These are phyloP conservation scores for Cinnamomum chago DNA, from an alignment of 164 flowering plant species.

Conservation along the genomic window DNA sequence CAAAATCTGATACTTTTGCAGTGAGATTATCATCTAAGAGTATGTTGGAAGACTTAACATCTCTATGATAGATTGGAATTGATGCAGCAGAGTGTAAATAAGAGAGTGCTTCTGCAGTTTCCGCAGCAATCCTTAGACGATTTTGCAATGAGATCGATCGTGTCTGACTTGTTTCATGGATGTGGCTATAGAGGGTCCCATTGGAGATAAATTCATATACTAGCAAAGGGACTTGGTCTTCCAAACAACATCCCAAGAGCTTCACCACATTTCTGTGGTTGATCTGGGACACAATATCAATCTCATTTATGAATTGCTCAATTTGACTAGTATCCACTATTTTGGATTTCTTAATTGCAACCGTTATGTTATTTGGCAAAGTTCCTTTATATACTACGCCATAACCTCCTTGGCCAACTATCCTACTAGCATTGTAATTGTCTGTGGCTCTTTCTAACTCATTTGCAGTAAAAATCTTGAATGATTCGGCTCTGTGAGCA, in stretches of 20 bases:
- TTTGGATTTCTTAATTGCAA: constrained; percentile 25
- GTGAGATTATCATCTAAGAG: constrained; percentile 25
- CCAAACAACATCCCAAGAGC: constrained; percentile 25
- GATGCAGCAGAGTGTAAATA: constrained; percentile 34
- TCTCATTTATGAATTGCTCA: constrained; percentile 21
- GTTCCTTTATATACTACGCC: constrained; percentile 13
- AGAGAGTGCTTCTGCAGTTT: constrained; percentile 26
- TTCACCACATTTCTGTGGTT: constrained; percentile 27
- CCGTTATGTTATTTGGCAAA: constrained; percentile 1
- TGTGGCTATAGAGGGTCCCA: constrained; percentile 18
- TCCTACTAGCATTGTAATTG: constrained; percentile 2
- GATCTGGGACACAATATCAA: constrained; percentile 18
- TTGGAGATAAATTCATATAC: constrained; percentile 24
- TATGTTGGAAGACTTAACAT: constrained; percentile 37
- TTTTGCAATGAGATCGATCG: constrained; percentile 14
- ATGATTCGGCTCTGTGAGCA: not conserved
- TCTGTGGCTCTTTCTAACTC: constrained; percentile 15
- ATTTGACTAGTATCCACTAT: constrained; percentile 18
- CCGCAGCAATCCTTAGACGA: constrained; percentile 25
- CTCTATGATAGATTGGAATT: constrained; percentile 28
- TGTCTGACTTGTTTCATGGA: constrained; percentile 19
- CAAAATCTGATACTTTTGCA: constrained; percentile 36
- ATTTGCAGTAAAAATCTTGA: constrained; percentile 9
- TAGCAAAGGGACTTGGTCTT: constrained; percentile 22
- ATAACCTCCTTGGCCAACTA: constrained; percentile 16